These are phyloP conservation scores for Cadophora malorum DNA, from an alignment of 2,329 filamentous ascomycete genomes.

Conservation along the genomic window DNA sequence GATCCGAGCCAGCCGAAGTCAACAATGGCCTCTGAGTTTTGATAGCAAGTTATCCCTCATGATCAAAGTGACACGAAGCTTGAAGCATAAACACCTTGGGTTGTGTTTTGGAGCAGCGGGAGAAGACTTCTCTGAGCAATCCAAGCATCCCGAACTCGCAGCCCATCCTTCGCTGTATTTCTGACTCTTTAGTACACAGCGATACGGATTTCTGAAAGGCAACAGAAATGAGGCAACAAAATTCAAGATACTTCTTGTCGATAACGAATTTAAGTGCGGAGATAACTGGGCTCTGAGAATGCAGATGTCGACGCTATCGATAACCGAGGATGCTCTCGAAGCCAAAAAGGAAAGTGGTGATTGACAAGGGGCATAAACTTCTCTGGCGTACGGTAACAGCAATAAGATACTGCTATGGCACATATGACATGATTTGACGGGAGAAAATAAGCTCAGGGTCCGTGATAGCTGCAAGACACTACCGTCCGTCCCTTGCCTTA, in stretches of 20 bases:
- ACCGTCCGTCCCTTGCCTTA: constrained; percentile 2
- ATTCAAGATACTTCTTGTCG: no score
- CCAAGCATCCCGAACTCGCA: no score
- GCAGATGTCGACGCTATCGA: neutral
- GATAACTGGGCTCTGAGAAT: no score
- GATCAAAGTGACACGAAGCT: no score
- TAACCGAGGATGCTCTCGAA: neutral
- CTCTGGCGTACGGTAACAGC: neutral
- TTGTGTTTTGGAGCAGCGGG: no score
- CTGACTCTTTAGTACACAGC: no score
- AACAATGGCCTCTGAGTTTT: neutral
- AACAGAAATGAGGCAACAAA: no score
- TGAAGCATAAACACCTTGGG: no score
- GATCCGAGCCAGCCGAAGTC: neutral
- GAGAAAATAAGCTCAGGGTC: neutral
- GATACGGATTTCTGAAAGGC: no score
- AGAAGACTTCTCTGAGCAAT: no score
- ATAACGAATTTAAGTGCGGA: no score
- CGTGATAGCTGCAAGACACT: neutral
- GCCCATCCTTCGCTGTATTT: no score
- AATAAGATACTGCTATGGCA: neutral
- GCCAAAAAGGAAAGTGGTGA: neutral
- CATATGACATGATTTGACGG: neutral
- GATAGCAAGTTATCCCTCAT: neutral
- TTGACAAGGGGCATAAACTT: neutral